A percentile compares a stretch with the other conserved stretches of the same genome.
These are phyloP conservation scores for Kwoniella sp. DNA, from an alignment of 768 basidiomycete genomes.

Conservation along the genomic window DNA sequence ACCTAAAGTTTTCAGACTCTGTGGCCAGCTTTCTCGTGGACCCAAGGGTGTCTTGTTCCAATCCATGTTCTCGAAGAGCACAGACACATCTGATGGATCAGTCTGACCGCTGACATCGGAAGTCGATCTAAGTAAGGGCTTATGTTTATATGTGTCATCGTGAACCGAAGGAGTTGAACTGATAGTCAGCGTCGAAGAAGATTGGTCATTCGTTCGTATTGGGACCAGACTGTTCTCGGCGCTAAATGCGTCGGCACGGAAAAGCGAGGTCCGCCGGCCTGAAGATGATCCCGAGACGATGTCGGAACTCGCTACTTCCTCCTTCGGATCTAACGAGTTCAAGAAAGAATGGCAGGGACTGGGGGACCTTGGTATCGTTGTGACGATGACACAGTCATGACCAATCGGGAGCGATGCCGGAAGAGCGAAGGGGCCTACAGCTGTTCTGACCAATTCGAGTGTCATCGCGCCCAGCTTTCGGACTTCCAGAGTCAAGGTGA, in stretches of 20 bases:
- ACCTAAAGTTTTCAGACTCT: conserved; percentile 45
- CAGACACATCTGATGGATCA: conserved; percentile 10
- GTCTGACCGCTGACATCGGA: not conserved
- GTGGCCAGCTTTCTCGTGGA: conserved; percentile 42
- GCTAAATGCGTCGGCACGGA: too few relatives aligned
- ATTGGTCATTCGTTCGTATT: too few relatives aligned
- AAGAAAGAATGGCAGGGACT: too few relatives aligned
- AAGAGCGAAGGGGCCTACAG: not conserved
- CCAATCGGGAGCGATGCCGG: not conserved
- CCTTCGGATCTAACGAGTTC: too few relatives aligned
- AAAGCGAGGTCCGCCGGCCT: too few relatives aligned
- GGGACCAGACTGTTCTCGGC: too few relatives aligned
- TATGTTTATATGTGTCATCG: too few relatives aligned
- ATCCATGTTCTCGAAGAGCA: conserved; percentile 41
- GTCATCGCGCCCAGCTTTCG: conserved; percentile 26
- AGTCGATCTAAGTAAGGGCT: too few relatives aligned
- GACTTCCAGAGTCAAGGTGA: conserved; percentile 16
- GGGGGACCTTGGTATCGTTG: not conserved
- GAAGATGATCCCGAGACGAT: too few relatives aligned
- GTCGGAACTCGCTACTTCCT: too few relatives aligned
- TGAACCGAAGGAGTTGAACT: too few relatives aligned
- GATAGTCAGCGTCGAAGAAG: too few relatives aligned
- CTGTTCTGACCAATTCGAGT: conserved; percentile 40
- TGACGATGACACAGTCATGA: not conserved
- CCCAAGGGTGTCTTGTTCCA: conserved; percentile 52